Conservation (phyloP, 2,329 filamentous ascomycete species). For the Cytospora schulzeri region DNA sequence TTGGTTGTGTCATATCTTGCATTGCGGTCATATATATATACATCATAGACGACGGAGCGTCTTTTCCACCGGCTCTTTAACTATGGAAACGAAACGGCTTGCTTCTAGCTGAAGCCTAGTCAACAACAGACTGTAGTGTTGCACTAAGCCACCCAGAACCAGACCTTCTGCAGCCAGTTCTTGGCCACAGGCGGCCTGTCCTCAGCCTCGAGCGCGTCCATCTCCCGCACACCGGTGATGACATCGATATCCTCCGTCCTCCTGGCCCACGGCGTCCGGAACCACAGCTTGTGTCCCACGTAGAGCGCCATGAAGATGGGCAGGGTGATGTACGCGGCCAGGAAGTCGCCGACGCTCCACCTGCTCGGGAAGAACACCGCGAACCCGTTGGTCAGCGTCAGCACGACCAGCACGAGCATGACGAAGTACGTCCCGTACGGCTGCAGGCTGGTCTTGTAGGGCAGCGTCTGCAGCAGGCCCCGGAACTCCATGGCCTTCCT, state of each 20-base stretch:
- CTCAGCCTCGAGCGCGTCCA: constrained; percentile 58
- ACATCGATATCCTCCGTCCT: constrained; percentile 56
- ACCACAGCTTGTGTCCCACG: constrained; percentile 59
- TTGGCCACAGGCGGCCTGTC: constrained; percentile 51
- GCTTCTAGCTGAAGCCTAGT: neutral
- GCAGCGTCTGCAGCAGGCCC: constrained; percentile 51
- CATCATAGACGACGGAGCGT: neutral
- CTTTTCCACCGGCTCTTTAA: neutral
- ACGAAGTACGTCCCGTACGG: constrained; percentile 67
- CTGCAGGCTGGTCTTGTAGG: constrained; percentile 55
- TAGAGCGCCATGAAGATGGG: constrained; percentile 64
- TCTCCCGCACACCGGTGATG: constrained; percentile 61
- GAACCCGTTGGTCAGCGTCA: constrained; percentile 77
- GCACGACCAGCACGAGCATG: constrained; percentile 58
- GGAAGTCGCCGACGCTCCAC: constrained; percentile 65
- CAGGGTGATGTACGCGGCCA: constrained; percentile 65
- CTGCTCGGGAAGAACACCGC: constrained; percentile 68
- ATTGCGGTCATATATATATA: neutral
- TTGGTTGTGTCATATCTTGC: neutral
- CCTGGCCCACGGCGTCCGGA: constrained; percentile 46
- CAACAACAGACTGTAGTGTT: too few relatives aligned
- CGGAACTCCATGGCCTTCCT: constrained; percentile 56
- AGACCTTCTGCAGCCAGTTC: constrained; percentile 54
- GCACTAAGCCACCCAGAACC: constrained; percentile 57
- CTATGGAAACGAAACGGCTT: neutral